Base-by-base conservation (phyloP, 805 yeast genomes). In the Pichia sporocuriosa region DNA sequence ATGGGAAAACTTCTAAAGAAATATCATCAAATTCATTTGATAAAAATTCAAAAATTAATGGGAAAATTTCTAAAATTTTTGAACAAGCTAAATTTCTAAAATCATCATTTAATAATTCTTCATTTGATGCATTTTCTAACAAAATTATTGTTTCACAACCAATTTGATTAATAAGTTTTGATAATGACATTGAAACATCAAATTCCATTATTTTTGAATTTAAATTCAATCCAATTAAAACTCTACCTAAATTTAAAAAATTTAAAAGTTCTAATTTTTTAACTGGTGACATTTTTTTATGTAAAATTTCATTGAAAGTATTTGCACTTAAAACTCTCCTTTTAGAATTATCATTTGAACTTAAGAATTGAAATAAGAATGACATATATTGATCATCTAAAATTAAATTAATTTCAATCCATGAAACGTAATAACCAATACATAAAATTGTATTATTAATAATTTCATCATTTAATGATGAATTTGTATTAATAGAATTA, bases 11-110 rank as follows among this genome's bases (percentile, higher is more conserved):
- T 59, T 86, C 95, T 29, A 73, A 69, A 1, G 94, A 77, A 12
- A 90, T 81, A 51, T 93, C 97, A 60, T 93, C 97, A 56, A 81
- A 88, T 48, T 82, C 95, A 58, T 87, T 83, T 24, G 77, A 72
- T 57, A 93, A 70, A 49, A 82, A 85, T 45, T 70, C 71, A 44
- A 90, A 70, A 7, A 84, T 68, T 24, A 79, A 68, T 19, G 97
- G 96, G 68, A 86, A 75, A 16, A 84, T 66, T 43, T 75, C 74
- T 23, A 79, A 59, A 16, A 85, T 66, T 51, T 77, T 73, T 33
- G 65, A 67, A 39, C 58, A 61, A 34, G 66, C 61, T 31, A 64
- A 58, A 32, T 50, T 53, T 43, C 55, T 61, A 48, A 65, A 63
- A 19, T 59, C 63, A 44, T 70, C 65, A 17, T 75, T 73, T 4